These are phyloP conservation scores for Curvularia lunata DNA, from an alignment of 2,329 filamentous ascomycete species.

Conservation along the genomic window DNA sequence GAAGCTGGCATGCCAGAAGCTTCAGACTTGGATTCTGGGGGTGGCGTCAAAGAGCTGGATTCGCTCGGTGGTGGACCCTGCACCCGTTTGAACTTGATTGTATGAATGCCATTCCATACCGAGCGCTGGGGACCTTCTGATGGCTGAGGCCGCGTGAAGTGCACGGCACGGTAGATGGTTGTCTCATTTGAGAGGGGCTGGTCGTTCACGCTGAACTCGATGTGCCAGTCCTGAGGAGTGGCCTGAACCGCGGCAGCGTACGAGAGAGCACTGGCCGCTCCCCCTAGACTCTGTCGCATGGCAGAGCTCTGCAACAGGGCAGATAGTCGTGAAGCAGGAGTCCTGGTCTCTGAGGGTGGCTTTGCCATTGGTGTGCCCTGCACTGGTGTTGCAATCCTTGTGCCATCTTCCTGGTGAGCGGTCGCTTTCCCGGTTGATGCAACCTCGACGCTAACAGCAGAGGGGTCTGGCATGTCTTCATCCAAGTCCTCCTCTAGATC, in stretches of 20 bases:
- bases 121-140: slow-evolving; percentile 75
- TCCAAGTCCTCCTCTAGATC: slow-evolving; percentile 83
- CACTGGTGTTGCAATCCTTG: slow-evolving; percentile 80
- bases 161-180: slow-evolving; percentile 93
- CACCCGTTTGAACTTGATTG: slow-evolving; percentile 89
- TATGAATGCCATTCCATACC: slow-evolving; percentile 89
- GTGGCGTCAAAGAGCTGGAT: slow-evolving; percentile 65
- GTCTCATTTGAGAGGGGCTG: slow-evolving; percentile 88
- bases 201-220: slow-evolving; percentile 88
- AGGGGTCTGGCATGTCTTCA: slow-evolving; percentile 73
- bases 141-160: slow-evolving; percentile 67
- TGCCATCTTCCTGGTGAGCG: slow-evolving; percentile 90
- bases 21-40: slow-evolving; percentile 59
- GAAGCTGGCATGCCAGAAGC: slow-evolving; percentile 75
- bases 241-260: slow-evolving; percentile 85
- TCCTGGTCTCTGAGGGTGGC: slow-evolving; percentile 37
- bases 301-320: slow-evolving; percentile 43
- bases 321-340: slow-evolving; percentile 39
- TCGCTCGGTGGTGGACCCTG: slow-evolving; percentile 81
- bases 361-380: slow-evolving; percentile 55
- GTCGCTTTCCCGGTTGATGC: slow-evolving; percentile 86
- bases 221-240: slow-evolving; percentile 91
- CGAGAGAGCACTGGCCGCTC: slow-evolving; percentile 66
- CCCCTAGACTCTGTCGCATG: slow-evolving; percentile 39
- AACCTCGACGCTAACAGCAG: slow-evolving; percentile 90